Evolutionary conservation across 257 asterid species (phyloP).

Genomic region (Capsicum baccatum): DNA sequence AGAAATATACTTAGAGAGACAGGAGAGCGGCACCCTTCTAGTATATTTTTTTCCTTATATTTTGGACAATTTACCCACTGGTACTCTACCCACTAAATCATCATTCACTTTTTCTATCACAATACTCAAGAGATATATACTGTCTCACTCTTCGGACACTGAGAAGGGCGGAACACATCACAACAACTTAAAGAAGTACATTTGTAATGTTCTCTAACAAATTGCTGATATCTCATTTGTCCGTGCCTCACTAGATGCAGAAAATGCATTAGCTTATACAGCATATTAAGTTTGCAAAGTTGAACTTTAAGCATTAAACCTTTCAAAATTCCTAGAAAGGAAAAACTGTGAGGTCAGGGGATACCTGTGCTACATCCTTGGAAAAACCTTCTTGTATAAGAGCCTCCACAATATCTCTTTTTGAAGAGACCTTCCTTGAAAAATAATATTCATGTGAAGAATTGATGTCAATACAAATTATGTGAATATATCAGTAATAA

Average conservation of each 20-base stretch:
- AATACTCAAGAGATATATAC: background rate
- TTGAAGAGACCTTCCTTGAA: slow-evolving; percentile 87
- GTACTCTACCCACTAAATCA: background rate
- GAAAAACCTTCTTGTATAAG: slow-evolving; percentile 84
- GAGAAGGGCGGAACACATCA: background rate
- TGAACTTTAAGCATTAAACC: background rate
- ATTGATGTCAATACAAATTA: slow-evolving; percentile 18
- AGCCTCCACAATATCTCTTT: slow-evolving; percentile 71
- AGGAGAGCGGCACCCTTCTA: background rate
- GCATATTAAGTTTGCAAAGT: slow-evolving; percentile 23
- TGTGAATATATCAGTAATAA: background rate
- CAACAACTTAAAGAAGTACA: background rate
- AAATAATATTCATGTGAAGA: slow-evolving; percentile 42
- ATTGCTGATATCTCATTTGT: background rate
- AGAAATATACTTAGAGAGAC: background rate
- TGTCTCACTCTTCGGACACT: background rate
- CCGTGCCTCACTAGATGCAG: slow-evolving; percentile 6
- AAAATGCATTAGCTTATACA: background rate
- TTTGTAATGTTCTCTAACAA: background rate
- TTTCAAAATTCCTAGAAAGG: slow-evolving; percentile 8
- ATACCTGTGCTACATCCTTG: slow-evolving; percentile 93
- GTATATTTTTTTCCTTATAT: background rate
- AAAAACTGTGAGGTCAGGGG: slow-evolving; percentile 11
- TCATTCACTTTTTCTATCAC: slow-evolving; percentile 2
- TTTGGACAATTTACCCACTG: background rate